Conservation (phyloP, 208 protist species). For the Leishmania arabica region DNA sequence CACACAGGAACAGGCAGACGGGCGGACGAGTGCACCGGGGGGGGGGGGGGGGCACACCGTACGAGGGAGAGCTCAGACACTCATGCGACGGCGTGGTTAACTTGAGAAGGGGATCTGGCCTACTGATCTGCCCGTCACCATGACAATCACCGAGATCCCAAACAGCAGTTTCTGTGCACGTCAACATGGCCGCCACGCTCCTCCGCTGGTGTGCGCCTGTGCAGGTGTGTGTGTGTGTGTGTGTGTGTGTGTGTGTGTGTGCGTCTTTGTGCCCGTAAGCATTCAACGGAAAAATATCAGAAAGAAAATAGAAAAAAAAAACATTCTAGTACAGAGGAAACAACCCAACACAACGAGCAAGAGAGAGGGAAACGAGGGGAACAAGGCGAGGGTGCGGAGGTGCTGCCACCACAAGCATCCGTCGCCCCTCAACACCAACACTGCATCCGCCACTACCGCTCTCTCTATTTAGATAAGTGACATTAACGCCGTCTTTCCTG, state of each 20-base stretch:
- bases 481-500: background rate
- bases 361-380: background rate
- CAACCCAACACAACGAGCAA: background rate
- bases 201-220: background rate
- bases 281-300: constrained; percentile 13
- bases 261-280: background rate
- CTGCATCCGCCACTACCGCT: background rate
- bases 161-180: background rate
- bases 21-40: background rate
- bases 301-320: background rate
- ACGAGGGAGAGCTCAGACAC: background rate
- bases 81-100: background rate
- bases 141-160: background rate
- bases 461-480: background rate
- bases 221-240: background rate
- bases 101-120: background rate
- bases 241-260: background rate
- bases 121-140: background rate
- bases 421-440: background rate
- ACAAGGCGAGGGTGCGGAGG: background rate
- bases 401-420: background rate
- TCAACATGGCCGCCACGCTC: background rate
- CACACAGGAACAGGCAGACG: background rate
- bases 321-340: constrained; percentile 6
- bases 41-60: background rate